A percentile compares a stretch with the other conserved stretches of the same genome.
These are phyloP conservation scores for Elsinoe perseae DNA, from an alignment of 2,329 filamentous ascomycete species.

Conservation along the genomic window DNA sequence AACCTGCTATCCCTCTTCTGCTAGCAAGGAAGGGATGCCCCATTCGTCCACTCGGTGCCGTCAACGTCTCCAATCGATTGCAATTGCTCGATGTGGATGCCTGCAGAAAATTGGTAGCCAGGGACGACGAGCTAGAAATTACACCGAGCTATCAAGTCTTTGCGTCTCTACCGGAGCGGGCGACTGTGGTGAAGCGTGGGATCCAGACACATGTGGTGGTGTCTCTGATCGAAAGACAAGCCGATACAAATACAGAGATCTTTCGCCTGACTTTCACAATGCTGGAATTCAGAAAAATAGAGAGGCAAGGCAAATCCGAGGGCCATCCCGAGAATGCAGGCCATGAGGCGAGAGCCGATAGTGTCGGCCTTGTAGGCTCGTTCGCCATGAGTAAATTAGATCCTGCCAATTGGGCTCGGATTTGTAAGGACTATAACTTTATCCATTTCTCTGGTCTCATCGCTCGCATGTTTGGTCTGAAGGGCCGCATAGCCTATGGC, in stretches of 20 bases:
- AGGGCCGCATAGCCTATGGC: constrained; percentile 20
- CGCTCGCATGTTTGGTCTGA: constrained; percentile 20
- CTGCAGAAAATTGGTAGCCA: neutral
- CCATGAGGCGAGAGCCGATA: neutral
- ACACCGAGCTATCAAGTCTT: neutral
- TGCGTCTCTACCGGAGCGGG: neutral
- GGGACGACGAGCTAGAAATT: neutral
- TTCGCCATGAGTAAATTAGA: constrained; percentile 11
- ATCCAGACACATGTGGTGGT: neutral
- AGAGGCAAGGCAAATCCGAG: neutral
- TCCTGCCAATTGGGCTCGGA: constrained; percentile 19
- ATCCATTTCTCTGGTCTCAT: constrained; percentile 19
- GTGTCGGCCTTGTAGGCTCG: neutral
- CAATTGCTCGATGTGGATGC: neutral
- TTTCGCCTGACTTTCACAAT: constrained; percentile 1
- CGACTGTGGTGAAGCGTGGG: neutral
- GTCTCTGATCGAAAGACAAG: neutral
- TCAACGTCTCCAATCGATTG: neutral
- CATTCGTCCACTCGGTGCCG: neutral
- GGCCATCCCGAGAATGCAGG: neutral
- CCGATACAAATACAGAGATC: neutral
- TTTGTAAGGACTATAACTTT: constrained; percentile 21
- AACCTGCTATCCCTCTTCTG: neutral
- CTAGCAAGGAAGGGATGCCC: constrained; percentile 1
- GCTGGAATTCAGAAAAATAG: neutral